phyloP scores from a whole-genome alignment of 805 yeast genomes.

The Blastobotrys parvus region DNA sequence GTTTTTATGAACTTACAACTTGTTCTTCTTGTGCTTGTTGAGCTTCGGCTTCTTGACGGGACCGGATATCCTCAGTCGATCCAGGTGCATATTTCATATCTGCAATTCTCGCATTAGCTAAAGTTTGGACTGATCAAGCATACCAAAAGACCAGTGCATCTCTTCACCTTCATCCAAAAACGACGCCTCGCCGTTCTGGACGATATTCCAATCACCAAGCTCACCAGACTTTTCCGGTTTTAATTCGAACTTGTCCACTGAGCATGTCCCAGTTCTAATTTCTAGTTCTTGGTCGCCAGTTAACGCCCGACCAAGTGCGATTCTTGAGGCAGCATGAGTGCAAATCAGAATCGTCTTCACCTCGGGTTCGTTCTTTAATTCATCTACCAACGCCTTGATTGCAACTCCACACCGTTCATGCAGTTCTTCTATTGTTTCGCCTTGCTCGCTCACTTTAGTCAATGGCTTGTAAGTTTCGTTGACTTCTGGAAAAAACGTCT shows the following conservation, averaged over 20 bases:
- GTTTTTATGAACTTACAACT: constrained; percentile 8
- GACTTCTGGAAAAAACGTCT: constrained; percentile 44
- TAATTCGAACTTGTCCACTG: constrained; percentile 56
- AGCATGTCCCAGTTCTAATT: constrained; percentile 75
- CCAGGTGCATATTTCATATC: constrained; percentile 71
- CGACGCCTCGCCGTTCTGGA: constrained; percentile 64
- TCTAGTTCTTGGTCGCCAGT: constrained; percentile 44
- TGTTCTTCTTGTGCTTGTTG: constrained; percentile 4
- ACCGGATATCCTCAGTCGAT: constrained; percentile 66
- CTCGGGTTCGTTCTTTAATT: constrained; percentile 47
- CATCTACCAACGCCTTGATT: constrained; percentile 48
- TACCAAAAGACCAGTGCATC: constrained; percentile 85
- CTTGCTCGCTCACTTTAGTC: constrained; percentile 51
- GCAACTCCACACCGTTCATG: constrained; percentile 51
- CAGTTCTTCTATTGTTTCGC: constrained; percentile 71
- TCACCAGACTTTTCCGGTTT: constrained; percentile 15
- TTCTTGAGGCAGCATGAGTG: constrained; percentile 90
- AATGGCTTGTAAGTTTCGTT: constrained; percentile 44
- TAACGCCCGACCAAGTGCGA: constrained; percentile 75
- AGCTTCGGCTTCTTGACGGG: constrained; percentile 15
- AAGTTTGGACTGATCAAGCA: constrained; percentile 13
- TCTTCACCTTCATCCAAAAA: constrained; percentile 76
- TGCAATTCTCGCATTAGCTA: neutral
- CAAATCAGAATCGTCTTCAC: constrained; percentile 60
- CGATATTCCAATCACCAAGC: constrained; percentile 46